Evolutionary conservation across 805 yeast genomes (phyloP).

Genomic region (Clavispora carvajalis): DNA sequence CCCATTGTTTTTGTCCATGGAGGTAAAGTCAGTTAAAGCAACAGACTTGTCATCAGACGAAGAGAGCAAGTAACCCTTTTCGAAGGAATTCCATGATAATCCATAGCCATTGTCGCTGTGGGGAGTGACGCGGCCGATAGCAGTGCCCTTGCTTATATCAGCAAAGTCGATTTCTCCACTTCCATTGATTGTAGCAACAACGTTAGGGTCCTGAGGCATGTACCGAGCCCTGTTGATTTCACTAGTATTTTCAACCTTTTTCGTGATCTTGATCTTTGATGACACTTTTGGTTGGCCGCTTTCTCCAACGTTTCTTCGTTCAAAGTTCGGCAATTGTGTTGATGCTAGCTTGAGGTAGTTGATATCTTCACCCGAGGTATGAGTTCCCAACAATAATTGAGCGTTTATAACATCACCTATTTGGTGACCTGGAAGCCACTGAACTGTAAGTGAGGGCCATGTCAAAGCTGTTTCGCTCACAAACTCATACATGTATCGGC

Average conservation of each 20-base stretch:
- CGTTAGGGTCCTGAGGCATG: slow-evolving; percentile 54
- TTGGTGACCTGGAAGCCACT: slow-evolving; percentile 58
- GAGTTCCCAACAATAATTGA: slow-evolving; percentile 62
- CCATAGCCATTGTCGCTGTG: slow-evolving; percentile 74
- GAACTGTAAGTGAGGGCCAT: slow-evolving; percentile 79
- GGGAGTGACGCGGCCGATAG: slow-evolving; percentile 35
- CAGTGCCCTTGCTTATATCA: slow-evolving; percentile 28
- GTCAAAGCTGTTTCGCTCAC: slow-evolving; percentile 73
- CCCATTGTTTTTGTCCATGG: slow-evolving; percentile 1
- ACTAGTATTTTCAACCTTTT: slow-evolving; percentile 54
- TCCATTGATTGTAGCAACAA: slow-evolving; percentile 66
- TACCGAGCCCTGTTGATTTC: slow-evolving; percentile 73
- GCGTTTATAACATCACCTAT: slow-evolving; percentile 33
- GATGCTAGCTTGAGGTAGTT: slow-evolving; percentile 64
- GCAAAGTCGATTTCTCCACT: slow-evolving; percentile 56
- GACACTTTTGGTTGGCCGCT: slow-evolving; percentile 27
- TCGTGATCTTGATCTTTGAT: slow-evolving; percentile 55
- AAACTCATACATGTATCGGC: slow-evolving; percentile 77
- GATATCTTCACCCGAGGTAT: slow-evolving; percentile 63
- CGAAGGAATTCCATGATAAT: slow-evolving; percentile 54
- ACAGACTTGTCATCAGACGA: slow-evolving; percentile 63
- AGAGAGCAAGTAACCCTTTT: slow-evolving; percentile 48
- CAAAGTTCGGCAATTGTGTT: slow-evolving; percentile 46
- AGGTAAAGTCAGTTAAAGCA: slow-evolving; percentile 52
- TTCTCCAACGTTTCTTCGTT: slow-evolving; percentile 15